Evolutionary conservation across 2,329 filamentous ascomycete species (phyloP).

Genomic region (Microsporum audouinii): DNA sequence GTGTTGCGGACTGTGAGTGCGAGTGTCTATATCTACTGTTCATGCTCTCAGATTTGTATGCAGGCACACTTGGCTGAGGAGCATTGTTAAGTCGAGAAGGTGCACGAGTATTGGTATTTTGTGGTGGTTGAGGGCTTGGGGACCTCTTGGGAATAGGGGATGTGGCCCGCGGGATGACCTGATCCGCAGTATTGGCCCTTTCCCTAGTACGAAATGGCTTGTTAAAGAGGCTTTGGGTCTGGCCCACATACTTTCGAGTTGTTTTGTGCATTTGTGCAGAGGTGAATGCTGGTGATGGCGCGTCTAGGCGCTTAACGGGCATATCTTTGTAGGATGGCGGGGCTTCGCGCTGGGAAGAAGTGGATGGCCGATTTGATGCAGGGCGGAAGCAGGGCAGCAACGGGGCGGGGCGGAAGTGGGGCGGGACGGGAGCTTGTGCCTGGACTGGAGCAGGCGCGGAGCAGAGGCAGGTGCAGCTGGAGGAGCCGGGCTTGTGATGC

Average conservation of each 20-base stretch:
- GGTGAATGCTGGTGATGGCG: constrained; percentile 84
- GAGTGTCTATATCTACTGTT: constrained; percentile 29
- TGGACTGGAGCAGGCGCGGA: background rate
- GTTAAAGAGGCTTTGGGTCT: constrained; percentile 67
- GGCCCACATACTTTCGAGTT: constrained; percentile 73
- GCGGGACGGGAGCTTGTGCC: background rate
- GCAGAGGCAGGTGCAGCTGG: constrained; percentile 19
- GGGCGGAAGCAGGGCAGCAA: constrained; percentile 26
- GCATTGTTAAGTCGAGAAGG: constrained; percentile 32
- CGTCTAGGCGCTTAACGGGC: constrained; percentile 66
- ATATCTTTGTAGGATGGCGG: constrained; percentile 74
- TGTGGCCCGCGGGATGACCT: constrained; percentile 27
- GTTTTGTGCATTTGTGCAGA: constrained; percentile 92
- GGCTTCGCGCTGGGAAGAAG: constrained; percentile 55
- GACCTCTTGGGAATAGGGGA: constrained; percentile 30
- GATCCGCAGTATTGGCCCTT: constrained; percentile 24
- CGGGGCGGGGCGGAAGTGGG: background rate
- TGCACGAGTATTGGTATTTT: constrained; percentile 22
- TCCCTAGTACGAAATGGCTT: constrained; percentile 24
- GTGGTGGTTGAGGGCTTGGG: constrained; percentile 24
- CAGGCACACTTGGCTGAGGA: constrained; percentile 34
- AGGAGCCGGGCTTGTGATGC: constrained; percentile 71
- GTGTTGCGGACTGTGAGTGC: constrained; percentile 19
- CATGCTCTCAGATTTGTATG: constrained; percentile 35
- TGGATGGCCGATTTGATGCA: constrained; percentile 6